These are phyloP conservation scores for Fragaria nilgerrensis DNA, from an alignment of 306 rosid genomes.

Conservation along the genomic window DNA sequence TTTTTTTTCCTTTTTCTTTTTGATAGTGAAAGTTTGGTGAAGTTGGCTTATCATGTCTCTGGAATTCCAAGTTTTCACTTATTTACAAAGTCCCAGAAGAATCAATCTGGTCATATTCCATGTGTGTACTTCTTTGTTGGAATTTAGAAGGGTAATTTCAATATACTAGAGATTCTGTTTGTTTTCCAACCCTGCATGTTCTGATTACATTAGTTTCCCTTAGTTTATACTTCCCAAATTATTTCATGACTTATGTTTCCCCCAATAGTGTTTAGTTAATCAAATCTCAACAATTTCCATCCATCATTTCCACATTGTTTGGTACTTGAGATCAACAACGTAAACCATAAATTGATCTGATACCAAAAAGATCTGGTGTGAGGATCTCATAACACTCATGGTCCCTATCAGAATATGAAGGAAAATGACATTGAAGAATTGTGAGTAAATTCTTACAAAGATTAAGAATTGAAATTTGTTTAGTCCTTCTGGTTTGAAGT, in stretches of 20 bases:
- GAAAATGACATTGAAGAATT: not conserved
- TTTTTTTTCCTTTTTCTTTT: not conserved
- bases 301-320: not conserved
- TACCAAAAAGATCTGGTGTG: not conserved
- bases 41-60: not conserved
- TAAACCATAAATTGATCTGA: not conserved
- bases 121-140: not conserved
- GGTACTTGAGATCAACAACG: not conserved
- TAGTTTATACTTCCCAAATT: not conserved
- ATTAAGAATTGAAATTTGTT: too few relatives aligned
- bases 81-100: not conserved
- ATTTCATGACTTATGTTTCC: not conserved
- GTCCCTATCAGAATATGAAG: not conserved
- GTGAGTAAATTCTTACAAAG: not conserved
- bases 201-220: not conserved
- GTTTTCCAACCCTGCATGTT: slow-evolving; percentile 4
- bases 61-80: not conserved
- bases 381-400: not conserved
- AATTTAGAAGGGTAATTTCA: not conserved
- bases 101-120: not conserved
- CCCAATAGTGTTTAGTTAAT: not conserved
- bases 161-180: not conserved
- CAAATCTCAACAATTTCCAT: not conserved
- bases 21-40: not conserved
- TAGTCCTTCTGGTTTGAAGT: too few relatives aligned